Conservation (phyloP, 2,329 filamentous ascomycete species). For the Alternaria triticina region DNA sequence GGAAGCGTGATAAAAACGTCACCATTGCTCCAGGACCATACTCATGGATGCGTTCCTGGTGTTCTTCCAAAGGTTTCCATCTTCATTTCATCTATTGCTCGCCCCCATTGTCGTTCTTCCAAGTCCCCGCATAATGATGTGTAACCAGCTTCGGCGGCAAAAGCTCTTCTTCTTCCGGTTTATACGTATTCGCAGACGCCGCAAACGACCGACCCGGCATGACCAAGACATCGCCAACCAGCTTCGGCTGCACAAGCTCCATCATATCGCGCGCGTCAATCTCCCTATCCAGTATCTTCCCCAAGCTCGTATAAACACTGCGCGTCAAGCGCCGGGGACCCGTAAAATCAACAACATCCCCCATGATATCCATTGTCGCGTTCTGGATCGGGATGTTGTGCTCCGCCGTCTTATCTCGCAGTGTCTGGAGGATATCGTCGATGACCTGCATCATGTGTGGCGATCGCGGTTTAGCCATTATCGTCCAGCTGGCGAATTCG, state of each 20-base stretch:
- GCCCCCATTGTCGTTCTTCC: constrained; percentile 21
- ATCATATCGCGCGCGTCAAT: constrained; percentile 25
- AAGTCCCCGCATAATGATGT: constrained; percentile 29
- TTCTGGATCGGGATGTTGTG: constrained; percentile 20
- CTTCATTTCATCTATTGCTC: neutral
- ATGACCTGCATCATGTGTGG: constrained; percentile 36
- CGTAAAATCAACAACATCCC: constrained; percentile 40
- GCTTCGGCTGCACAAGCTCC: constrained; percentile 29
- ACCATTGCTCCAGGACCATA: neutral
- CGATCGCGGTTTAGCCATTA: constrained; percentile 33
- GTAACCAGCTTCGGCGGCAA: constrained; percentile 17
- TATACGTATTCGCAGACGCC: constrained; percentile 20
- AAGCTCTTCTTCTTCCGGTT: constrained; percentile 1
- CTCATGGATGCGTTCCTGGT: neutral
- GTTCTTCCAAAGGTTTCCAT: neutral
- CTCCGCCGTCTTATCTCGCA: constrained; percentile 15
- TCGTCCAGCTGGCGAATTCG: constrained; percentile 42
- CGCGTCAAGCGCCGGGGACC: constrained; percentile 35
- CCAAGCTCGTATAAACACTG: constrained; percentile 34
- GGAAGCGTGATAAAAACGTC: neutral
- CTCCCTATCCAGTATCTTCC: constrained; percentile 11
- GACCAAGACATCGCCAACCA: constrained; percentile 38
- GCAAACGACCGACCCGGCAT: constrained; percentile 27
- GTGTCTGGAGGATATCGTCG: constrained; percentile 32
- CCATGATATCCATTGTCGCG: constrained; percentile 27